Conservation (phyloP, 306 rosid genomes). For the Sicyos edulis region DNA sequence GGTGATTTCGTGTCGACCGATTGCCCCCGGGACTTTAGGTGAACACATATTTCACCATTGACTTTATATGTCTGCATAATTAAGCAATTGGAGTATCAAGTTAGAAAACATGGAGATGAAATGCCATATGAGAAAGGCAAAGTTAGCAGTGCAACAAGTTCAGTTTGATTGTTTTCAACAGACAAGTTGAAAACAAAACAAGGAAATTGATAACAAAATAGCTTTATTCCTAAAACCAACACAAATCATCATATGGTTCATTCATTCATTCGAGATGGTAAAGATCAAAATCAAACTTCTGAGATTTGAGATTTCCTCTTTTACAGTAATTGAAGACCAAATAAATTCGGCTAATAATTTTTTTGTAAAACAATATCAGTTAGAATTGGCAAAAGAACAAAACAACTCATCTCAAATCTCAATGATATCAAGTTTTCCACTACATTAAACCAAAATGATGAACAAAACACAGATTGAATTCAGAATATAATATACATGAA, state of each 20-base stretch:
- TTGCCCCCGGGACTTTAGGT: constrained; percentile 68
- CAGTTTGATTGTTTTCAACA: background rate
- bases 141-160: background rate
- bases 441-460: background rate
- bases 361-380: background rate
- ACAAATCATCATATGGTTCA: background rate
- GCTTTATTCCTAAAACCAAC: background rate
- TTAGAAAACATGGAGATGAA: background rate
- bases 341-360: constrained; percentile 1
- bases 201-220: background rate
- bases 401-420: background rate
- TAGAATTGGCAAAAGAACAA: too few relatives aligned
- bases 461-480: constrained; percentile 1
- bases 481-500: constrained; percentile 50
- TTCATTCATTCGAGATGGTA: background rate
- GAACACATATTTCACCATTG: constrained; percentile 76
- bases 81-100: background rate
- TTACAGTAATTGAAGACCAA: background rate
- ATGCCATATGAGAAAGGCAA: background rate
- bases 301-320: background rate
- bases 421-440: constrained; percentile 11
- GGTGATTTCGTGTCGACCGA: constrained; percentile 49
- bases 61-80: constrained; percentile 66
- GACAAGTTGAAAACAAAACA: background rate
- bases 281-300: constrained; percentile 14